phyloP scores from a whole-genome alignment of 2,329 filamentous ascomycete species.

The Ophiostoma piceae region DNA sequence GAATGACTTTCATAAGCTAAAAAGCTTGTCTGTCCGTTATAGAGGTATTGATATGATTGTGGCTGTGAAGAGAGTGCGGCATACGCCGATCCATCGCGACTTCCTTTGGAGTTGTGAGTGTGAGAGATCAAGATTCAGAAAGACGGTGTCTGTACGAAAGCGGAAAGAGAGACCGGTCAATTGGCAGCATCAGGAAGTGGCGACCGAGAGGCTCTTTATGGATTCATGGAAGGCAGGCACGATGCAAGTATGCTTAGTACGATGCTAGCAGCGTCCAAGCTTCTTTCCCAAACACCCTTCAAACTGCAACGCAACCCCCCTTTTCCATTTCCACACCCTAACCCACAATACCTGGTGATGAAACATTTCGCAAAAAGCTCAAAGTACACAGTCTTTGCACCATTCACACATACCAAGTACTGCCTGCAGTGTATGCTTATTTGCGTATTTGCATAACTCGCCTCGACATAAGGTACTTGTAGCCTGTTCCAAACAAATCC shows the following conservation, averaged over 20 bases:
- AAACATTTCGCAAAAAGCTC: neutral
- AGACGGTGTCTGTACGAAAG: neutral
- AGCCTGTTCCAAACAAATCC: neutral
- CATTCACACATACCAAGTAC: neutral
- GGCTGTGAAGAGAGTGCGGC: neutral
- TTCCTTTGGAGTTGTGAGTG: neutral
- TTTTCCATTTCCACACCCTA: neutral
- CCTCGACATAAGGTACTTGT: neutral
- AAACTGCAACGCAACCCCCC: conserved; percentile 5
- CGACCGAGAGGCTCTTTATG: neutral
- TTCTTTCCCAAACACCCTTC: neutral
- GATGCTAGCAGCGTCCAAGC: neutral
- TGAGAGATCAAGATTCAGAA: neutral
- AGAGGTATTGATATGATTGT: neutral
- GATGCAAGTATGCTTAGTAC: neutral
- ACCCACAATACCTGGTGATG: neutral
- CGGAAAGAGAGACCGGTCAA: conserved; percentile 4
- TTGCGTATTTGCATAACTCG: neutral
- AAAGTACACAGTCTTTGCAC: neutral
- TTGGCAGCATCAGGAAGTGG: neutral
- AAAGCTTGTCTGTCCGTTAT: neutral
- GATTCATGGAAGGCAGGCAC: neutral
- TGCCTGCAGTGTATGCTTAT: neutral
- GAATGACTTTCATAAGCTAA: neutral
- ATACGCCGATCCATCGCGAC: neutral